phyloP scores from a whole-genome alignment of 805 yeast genomes.

The Debaryomyces hansenii region DNA sequence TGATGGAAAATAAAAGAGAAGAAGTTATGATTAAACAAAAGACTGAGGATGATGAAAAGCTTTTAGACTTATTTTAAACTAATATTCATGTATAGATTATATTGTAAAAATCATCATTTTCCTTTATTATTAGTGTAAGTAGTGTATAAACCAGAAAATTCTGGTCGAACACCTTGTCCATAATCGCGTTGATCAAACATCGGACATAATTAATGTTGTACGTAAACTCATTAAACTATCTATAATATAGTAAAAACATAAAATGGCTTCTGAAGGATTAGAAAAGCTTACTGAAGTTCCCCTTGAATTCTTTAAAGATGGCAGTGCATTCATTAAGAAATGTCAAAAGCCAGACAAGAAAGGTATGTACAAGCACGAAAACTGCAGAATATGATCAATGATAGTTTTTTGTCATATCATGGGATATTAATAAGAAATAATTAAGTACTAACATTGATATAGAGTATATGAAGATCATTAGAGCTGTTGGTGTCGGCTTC shows the following conservation, averaged over 20 bases:
- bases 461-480: conserved; percentile 85
- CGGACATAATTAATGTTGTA: neutral
- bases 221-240: no score
- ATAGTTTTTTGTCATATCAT: no score
- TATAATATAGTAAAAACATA: conserved; percentile 2
- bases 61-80: conserved; percentile 29
- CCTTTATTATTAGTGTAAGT: neutral
- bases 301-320: conserved; percentile 87
- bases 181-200: conserved; percentile 3
- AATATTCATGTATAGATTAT: conserved; percentile 1
- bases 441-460: conserved; percentile 9
- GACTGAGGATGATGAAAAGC: conserved; percentile 25
- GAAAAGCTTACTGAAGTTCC: conserved; percentile 86
- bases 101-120: neutral
- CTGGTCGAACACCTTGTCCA: conserved; percentile 5
- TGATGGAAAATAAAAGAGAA: conserved; percentile 22
- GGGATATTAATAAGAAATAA: neutral
- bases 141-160: neutral
- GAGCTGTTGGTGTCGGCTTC: conserved; percentile 97
- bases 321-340: conserved; percentile 81
- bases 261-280: conserved; percentile 56
- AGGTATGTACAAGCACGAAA: conserved; percentile 43
- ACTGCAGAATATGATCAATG: no score
- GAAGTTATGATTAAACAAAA: conserved; percentile 22
- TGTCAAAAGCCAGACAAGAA: conserved; percentile 91